Percentiles rank a stretch among this genome's conserved stretches.
Evolutionary conservation across 371 early-diverging fungal species (phyloP).

Genomic region (Fennellomyces sp.): DNA sequence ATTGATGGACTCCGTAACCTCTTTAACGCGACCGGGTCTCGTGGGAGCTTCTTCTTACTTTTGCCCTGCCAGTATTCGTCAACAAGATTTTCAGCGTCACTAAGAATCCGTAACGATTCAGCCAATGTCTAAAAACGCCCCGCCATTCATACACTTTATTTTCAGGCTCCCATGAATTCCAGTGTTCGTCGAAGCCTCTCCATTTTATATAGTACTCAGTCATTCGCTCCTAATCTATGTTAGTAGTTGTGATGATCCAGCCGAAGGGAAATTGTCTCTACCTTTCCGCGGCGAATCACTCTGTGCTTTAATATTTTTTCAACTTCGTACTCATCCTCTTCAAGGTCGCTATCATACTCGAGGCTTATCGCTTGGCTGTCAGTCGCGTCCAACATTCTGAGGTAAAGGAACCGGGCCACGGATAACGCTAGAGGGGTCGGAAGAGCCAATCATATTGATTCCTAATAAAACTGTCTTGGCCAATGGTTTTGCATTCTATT

Average conservation of each 20-base stretch:
- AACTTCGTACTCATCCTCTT: constrained; percentile 41
- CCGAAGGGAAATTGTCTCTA: not conserved
- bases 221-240: not conserved
- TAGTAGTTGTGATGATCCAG: not conserved
- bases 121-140: too few relatives aligned
- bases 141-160: constrained; percentile 36
- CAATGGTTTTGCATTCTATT: too few relatives aligned
- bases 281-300: constrained; percentile 1
- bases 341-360: not conserved
- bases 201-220: constrained; percentile 41
- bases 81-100: not conserved
- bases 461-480: too few relatives aligned
- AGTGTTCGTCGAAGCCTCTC: constrained; percentile 31
- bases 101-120: not conserved
- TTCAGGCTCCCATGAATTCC: constrained; percentile 50
- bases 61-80: not conserved
- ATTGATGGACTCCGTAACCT: not conserved
- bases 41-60: not conserved
- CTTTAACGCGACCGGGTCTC: not conserved
- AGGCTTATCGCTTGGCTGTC: not conserved
- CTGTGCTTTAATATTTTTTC: constrained; percentile 32
- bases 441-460: too few relatives aligned
- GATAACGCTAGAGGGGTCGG: too few relatives aligned
- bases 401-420: too few relatives aligned
- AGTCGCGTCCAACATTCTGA: too few relatives aligned